Conservation (phyloP, 108 stramenopile genomes). For the Cyclostephanos invisitatus region DNA sequence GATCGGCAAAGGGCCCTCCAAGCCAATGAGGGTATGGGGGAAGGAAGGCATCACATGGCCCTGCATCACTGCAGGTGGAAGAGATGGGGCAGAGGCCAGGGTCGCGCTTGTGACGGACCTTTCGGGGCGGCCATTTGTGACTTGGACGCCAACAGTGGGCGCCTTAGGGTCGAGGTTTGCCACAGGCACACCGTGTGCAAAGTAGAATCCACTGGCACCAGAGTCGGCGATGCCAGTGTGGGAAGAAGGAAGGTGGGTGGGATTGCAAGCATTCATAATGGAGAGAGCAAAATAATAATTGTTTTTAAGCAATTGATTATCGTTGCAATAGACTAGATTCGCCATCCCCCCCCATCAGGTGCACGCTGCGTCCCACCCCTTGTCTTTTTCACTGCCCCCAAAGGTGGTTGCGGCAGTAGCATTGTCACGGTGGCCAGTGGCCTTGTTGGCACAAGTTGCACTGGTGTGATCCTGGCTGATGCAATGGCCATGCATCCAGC, state of each 20-base stretch:
- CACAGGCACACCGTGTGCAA: constrained; percentile 6
- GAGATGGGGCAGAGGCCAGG: neutral
- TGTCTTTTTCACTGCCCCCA: too few relatives aligned
- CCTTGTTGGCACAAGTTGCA: too few relatives aligned
- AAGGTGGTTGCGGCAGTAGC: too few relatives aligned
- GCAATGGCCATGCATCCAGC: too few relatives aligned
- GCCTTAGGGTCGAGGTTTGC: neutral
- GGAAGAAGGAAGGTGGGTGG: neutral
- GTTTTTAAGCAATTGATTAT: neutral
- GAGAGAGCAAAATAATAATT: neutral
- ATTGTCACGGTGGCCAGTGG: too few relatives aligned
- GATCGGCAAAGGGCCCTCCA: neutral
- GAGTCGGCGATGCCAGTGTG: too few relatives aligned
- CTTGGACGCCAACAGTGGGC: neutral
- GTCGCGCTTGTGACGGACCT: neutral
- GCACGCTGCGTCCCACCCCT: too few relatives aligned
- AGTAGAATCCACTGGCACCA: too few relatives aligned
- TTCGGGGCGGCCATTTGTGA: neutral
- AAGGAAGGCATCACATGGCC: constrained; percentile 19
- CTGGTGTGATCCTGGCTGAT: too few relatives aligned
- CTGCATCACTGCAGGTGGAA: neutral
- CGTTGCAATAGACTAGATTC: too few relatives aligned
- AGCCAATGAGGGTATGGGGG: constrained; percentile 1
- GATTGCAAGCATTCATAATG: neutral
- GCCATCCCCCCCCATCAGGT: too few relatives aligned